These are phyloP conservation scores for Phaeoacremonium minimum DNA, from an alignment of 2,329 filamentous ascomycete species.

Conservation along the genomic window DNA sequence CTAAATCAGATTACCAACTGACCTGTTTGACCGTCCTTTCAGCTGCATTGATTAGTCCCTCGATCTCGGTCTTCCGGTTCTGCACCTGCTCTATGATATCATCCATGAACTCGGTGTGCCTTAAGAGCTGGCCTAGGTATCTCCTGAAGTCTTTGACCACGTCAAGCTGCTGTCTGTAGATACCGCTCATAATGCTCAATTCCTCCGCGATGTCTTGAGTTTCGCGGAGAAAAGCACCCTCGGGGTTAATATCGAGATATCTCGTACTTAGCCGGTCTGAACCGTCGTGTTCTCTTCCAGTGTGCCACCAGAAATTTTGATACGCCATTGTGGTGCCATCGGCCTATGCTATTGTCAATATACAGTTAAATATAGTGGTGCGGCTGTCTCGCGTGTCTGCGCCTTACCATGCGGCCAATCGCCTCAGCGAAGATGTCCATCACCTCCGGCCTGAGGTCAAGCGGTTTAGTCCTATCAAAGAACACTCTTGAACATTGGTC, in stretches of 20 bases:
- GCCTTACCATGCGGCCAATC: not conserved
- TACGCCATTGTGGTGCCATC: not conserved
- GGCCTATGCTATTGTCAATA: no score
- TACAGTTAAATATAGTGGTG: no score
- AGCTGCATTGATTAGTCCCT: constrained; percentile 1
- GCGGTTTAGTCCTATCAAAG: constrained; percentile 6
- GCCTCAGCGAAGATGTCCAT: constrained; percentile 7
- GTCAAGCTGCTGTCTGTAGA: constrained; percentile 3
- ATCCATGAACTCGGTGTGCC: not conserved
- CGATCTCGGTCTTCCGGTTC: constrained; percentile 3
- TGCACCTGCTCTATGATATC: constrained; percentile 3
- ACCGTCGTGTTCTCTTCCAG: not conserved
- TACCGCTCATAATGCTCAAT: constrained; percentile 4
- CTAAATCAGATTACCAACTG: not conserved
- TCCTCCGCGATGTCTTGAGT: constrained; percentile 7
- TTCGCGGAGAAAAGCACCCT: constrained; percentile 3
- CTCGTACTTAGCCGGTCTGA: not conserved
- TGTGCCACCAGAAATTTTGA: not conserved
- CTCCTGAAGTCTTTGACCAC: constrained; percentile 4
- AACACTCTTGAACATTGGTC: constrained; percentile 9
- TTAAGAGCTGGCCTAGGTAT: not conserved
- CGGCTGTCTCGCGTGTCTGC: no score
- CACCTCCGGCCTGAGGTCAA: constrained; percentile 5
- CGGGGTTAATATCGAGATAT: constrained; percentile 4
- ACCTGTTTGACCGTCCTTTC: constrained; percentile 2